A percentile compares a stretch with the other conserved stretches of the same genome.
Conservation (phyloP, 768 basidiomycete species). For the Rubroboletus pulcherrimus region DNA sequence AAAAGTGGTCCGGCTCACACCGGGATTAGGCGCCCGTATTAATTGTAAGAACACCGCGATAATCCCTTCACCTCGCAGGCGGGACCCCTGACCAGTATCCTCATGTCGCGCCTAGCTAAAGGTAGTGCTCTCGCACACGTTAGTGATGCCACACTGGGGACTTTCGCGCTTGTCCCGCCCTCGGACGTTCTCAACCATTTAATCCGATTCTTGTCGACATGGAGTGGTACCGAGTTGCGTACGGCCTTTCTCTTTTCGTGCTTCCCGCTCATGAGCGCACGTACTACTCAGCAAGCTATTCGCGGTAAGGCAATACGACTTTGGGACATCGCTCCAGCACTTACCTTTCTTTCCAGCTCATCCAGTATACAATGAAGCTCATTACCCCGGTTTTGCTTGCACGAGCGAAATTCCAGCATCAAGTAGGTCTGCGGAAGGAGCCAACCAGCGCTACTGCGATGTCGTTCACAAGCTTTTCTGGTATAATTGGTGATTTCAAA, state of each 20-base stretch:
- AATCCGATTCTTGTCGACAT: constrained; percentile 72
- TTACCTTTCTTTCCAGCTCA: constrained; percentile 43
- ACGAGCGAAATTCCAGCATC: constrained; percentile 66
- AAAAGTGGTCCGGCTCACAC: not conserved
- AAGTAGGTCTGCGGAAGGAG: constrained; percentile 52
- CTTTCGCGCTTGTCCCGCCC: constrained; percentile 53
- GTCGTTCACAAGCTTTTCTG: constrained; percentile 50
- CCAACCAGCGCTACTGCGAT: constrained; percentile 53
- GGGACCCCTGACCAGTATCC: not conserved
- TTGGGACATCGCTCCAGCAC: not conserved
- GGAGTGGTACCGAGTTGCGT: constrained; percentile 85
- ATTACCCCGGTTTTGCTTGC: constrained; percentile 61
- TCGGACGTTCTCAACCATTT: constrained; percentile 70
- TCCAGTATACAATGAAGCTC: constrained; percentile 72
- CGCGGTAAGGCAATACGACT: constrained; percentile 41
- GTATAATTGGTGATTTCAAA: constrained; percentile 61
- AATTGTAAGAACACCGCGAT: not conserved
- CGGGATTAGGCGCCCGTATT: too few relatives aligned
- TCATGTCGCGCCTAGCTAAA: constrained; percentile 53
- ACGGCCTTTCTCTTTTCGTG: constrained; percentile 8
- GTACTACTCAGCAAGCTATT: constrained; percentile 60
- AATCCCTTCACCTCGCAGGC: not conserved
- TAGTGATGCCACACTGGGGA: constrained; percentile 64
- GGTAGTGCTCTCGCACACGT: constrained; percentile 46
- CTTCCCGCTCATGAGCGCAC: constrained; percentile 8